A percentile compares a stretch with the other conserved stretches of the same genome.
These are phyloP conservation scores for Mrakia blollopis DNA, from an alignment of 768 basidiomycete species.

Conservation along the genomic window DNA sequence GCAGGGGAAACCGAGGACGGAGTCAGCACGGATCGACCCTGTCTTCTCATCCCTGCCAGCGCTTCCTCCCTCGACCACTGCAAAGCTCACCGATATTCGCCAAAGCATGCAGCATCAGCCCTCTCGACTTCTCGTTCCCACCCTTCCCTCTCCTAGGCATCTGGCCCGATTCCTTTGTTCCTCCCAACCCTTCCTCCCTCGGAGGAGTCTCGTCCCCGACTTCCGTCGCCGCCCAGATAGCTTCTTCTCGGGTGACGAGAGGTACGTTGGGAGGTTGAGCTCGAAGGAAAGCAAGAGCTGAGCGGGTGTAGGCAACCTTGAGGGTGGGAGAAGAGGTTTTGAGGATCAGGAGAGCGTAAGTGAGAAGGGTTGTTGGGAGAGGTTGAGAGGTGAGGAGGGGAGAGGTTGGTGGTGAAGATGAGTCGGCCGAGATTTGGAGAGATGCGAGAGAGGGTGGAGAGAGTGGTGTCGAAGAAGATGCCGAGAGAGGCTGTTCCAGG, in stretches of 20 bases:
- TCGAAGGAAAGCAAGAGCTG: constrained; percentile 27
- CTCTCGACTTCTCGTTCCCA: constrained; percentile 55
- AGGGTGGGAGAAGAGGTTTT: constrained; percentile 19
- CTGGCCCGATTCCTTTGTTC: constrained; percentile 5
- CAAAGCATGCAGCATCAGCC: constrained; percentile 60
- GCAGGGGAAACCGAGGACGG: not conserved
- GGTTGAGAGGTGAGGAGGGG: not conserved
- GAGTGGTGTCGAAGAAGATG: no score
- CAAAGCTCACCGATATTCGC: constrained; percentile 59
- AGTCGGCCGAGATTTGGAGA: not conserved
- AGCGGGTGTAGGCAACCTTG: constrained; percentile 26
- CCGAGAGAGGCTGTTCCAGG: no score
- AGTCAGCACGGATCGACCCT: no score
- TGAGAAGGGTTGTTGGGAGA: constrained; percentile 24
- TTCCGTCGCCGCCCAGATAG: not conserved
- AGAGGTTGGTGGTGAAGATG: not conserved
- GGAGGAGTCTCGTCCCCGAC: constrained; percentile 28
- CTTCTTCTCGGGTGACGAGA: constrained; percentile 20
- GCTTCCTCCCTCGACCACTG: no score
- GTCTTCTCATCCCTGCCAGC: no score
- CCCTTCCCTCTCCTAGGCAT: constrained; percentile 45
- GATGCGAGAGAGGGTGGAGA: not conserved
- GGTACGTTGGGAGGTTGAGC: not conserved
- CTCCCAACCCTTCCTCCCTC: constrained; percentile 23
- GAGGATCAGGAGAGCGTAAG: constrained; percentile 29